phyloP scores from a whole-genome alignment of 2,329 filamentous ascomycete genomes.

The Pseudocercospora macadamiae region DNA sequence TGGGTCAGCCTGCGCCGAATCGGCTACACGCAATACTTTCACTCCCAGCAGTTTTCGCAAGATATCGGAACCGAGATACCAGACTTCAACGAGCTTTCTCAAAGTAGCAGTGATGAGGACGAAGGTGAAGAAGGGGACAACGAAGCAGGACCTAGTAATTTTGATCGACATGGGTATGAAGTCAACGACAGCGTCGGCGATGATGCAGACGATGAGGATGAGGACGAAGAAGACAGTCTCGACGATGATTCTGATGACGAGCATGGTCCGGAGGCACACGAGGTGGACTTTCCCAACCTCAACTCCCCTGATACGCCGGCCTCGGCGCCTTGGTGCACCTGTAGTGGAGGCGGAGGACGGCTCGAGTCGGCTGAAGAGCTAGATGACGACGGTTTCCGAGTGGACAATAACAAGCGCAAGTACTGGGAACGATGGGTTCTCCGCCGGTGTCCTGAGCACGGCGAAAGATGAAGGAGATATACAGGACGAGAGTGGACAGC shows the following conservation, averaged over 20 bases:
- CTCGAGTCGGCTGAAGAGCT: constrained; percentile 49
- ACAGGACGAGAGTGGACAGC: not conserved
- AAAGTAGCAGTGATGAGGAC: constrained; percentile 31
- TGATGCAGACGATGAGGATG: constrained; percentile 22
- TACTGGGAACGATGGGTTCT: constrained; percentile 61
- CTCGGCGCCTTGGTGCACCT: constrained; percentile 52
- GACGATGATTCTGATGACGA: constrained; percentile 43
- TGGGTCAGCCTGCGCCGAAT: constrained; percentile 66
- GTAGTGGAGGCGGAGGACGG: constrained; percentile 40
- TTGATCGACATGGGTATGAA: not conserved
- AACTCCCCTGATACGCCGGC: constrained; percentile 48
- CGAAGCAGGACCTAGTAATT: constrained; percentile 12
- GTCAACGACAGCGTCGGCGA: constrained; percentile 22
- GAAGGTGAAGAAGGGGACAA: constrained; percentile 11
- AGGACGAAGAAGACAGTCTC: constrained; percentile 23
- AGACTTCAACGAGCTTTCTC: constrained; percentile 44
- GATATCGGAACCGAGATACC: constrained; percentile 52
- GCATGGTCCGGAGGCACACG: constrained; percentile 43
- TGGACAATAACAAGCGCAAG: constrained; percentile 55
- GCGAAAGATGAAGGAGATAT: constrained; percentile 17
- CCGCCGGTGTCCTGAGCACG: constrained; percentile 46
- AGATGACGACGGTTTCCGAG: constrained; percentile 52
- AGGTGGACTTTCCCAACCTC: constrained; percentile 50
- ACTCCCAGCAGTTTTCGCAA: constrained; percentile 46
- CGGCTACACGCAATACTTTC: constrained; percentile 60